These are phyloP conservation scores for Escovopsis sp. DNA, from an alignment of 2,329 filamentous ascomycete species.

Conservation along the genomic window DNA sequence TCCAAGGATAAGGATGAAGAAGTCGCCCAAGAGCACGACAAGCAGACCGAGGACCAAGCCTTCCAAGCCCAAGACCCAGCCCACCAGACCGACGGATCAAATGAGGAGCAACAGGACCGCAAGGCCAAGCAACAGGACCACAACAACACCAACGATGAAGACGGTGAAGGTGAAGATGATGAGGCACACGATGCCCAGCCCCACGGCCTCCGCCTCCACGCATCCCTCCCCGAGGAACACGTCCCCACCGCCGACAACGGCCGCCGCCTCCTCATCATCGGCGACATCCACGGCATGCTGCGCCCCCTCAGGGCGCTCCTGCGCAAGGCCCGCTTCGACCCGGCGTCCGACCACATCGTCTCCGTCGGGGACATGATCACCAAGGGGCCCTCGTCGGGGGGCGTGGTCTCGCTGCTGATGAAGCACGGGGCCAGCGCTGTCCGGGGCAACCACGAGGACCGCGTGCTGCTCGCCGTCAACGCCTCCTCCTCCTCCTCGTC, in stretches of 20 bases:
- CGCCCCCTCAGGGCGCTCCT: constrained; percentile 52
- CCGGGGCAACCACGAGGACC: constrained; percentile 86
- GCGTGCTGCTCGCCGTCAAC: constrained; percentile 53
- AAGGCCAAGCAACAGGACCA: not conserved
- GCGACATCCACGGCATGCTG: constrained; percentile 86
- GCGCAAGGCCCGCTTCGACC: constrained; percentile 47
- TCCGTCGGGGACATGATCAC: constrained; percentile 67
- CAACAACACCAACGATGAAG: not conserved
- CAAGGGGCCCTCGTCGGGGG: constrained; percentile 73
- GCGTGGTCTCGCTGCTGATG: constrained; percentile 64
- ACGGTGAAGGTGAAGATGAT: constrained; percentile 3
- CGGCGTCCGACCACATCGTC: constrained; percentile 51
- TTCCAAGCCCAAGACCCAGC: not conserved
- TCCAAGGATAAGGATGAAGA: too few species aligned
- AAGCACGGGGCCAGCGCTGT: constrained; percentile 63
- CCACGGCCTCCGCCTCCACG: constrained; percentile 23
- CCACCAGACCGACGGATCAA: not conserved
- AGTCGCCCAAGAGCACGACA: too few species aligned
- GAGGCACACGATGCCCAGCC: constrained; percentile 14
- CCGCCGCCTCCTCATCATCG: constrained; percentile 62
- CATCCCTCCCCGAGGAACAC: constrained; percentile 15
- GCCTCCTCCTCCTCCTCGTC: constrained; percentile 9
- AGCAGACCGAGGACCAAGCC: not conserved
- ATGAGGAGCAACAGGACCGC: too few species aligned
- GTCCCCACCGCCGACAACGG: constrained; percentile 22